Conservation (phyloP, 2,329 filamentous ascomycete genomes). For the Hypoxylon sp. region DNA sequence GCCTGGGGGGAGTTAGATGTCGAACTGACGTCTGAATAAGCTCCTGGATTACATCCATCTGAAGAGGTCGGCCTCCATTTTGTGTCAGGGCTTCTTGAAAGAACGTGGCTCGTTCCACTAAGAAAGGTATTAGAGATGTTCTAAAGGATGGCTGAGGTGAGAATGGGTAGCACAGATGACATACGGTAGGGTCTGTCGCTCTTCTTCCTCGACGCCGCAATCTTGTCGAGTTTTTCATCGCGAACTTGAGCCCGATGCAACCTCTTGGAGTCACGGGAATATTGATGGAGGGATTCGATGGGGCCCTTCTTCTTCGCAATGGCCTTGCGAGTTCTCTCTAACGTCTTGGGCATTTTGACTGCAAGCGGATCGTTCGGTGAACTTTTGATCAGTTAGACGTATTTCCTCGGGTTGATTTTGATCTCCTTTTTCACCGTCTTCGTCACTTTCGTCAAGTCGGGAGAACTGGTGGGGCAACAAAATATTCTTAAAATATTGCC, state of each 20-base stretch:
- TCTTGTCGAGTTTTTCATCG: slow-evolving; percentile 81
- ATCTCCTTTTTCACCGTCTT: too few species aligned
- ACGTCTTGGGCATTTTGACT: slow-evolving; percentile 73
- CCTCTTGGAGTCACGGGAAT: slow-evolving; percentile 84
- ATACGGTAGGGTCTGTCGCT: slow-evolving; percentile 77
- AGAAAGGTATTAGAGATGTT: not conserved
- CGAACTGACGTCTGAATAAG: slow-evolving; percentile 68
- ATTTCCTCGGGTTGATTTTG: too few species aligned
- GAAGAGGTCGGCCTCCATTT: slow-evolving; percentile 59
- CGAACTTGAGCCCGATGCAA: slow-evolving; percentile 80
- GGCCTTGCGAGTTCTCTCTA: slow-evolving; percentile 87
- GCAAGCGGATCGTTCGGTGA: too few species aligned
- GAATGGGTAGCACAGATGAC: slow-evolving; percentile 39
- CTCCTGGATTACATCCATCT: slow-evolving; percentile 64
- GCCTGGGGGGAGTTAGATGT: too few species aligned
- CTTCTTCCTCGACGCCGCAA: slow-evolving; percentile 74
- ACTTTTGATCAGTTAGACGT: too few species aligned
- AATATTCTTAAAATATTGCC: slow-evolving; percentile 14
- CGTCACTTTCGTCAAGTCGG: not conserved
- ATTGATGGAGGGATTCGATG: slow-evolving; percentile 80
- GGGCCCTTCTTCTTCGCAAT: slow-evolving; percentile 86
- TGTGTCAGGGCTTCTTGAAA: slow-evolving; percentile 73
- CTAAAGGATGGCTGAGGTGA: not conserved
- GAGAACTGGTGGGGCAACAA: not conserved
- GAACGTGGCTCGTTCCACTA: slow-evolving; percentile 73